These are phyloP conservation scores for Asterophora parasitica DNA, from an alignment of 768 basidiomycete genomes.

Conservation along the genomic window DNA sequence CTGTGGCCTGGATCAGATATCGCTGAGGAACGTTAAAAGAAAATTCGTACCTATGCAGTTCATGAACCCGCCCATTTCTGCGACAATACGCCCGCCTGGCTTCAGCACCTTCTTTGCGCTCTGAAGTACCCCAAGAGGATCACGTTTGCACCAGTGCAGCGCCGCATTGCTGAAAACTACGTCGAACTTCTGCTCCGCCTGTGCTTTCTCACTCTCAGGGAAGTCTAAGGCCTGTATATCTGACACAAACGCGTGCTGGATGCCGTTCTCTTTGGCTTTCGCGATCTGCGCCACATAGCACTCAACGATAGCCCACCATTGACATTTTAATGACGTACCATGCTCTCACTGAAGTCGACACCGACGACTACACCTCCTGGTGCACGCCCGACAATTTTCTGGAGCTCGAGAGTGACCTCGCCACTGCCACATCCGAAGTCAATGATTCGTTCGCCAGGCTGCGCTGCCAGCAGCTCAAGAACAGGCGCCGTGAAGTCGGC, in stretches of 20 bases:
- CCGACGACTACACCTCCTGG: constrained; percentile 53
- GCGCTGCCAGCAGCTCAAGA: constrained; percentile 53
- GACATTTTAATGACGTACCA: constrained; percentile 43
- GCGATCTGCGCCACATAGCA: constrained; percentile 39
- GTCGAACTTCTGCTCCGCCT: constrained; percentile 47
- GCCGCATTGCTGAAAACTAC: constrained; percentile 78
- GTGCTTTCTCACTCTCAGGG: constrained; percentile 25
- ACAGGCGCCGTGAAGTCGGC: constrained; percentile 48
- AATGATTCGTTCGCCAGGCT: constrained; percentile 64
- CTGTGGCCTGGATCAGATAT: constrained; percentile 29
- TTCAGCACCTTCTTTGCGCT: constrained; percentile 59
- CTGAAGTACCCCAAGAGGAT: constrained; percentile 61
- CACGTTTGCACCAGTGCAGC: constrained; percentile 81
- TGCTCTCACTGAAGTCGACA: constrained; percentile 63
- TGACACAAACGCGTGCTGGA: constrained; percentile 41
- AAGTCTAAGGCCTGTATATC: constrained; percentile 50
- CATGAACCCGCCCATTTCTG: constrained; percentile 75
- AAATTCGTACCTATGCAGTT: constrained; percentile 55
- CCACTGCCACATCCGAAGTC: constrained; percentile 85
- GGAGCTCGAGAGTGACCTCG: constrained; percentile 61
- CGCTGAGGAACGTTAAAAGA: background rate
- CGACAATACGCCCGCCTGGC: constrained; percentile 65
- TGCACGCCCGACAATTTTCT: constrained; percentile 41
- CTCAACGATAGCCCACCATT: too few relatives aligned
- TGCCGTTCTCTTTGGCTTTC: constrained; percentile 44